Base-by-base conservation (phyloP, 176 grass and related monocot genomes). In the Carex myosuroides region DNA sequence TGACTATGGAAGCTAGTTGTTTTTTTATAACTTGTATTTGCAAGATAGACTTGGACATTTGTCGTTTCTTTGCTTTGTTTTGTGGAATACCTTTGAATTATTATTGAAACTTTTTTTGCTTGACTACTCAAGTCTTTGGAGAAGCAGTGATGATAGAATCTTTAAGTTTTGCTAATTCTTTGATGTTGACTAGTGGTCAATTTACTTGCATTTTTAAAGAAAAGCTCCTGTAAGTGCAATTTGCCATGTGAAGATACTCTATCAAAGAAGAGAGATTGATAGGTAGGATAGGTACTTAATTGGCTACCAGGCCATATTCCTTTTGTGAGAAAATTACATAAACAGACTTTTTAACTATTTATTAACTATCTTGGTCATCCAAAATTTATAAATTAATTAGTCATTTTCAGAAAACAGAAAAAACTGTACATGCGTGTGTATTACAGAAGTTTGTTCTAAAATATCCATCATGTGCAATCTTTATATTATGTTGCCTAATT, bases 121-220 rank as follows among this genome's bases (percentile, higher is more conserved):
- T 55, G 46, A 76, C 72, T 55, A 50, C 5, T 42, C 7, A 20
- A 70, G 17, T 70, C 22, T 76, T 76, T 32, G 4, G 13, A 75
- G 20, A 54, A 76, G 12, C 44, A 13, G 72, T 55, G 18, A 24
- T 55, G 18, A 24, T 4, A 7, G 71, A 53, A 75, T 76, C 48
- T 75, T 14, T 54, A 76, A 41, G 22, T 50, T 55, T 76, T 76
- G 48, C 22, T 55, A 55, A 29, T 76, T 56, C 46, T 76, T 76
- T 76, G 72, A 76, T 76, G 44, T 55, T 76, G 72, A 76, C 72
- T 17, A 7, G 48, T 55, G 48, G 72, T 76, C 72, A 76, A 76
- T 76, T 72, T 76, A 11, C 16, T 76, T 55, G 39, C 22, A 76
- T 76, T 76, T 76, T 8, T 55, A 32, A 54, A 55, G 48, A 55